A percentile compares a stretch with the other conserved stretches of the same genome.
Conservation (phyloP, 2,329 filamentous ascomycete genomes). For the Exophiala phaeomuriformis region DNA sequence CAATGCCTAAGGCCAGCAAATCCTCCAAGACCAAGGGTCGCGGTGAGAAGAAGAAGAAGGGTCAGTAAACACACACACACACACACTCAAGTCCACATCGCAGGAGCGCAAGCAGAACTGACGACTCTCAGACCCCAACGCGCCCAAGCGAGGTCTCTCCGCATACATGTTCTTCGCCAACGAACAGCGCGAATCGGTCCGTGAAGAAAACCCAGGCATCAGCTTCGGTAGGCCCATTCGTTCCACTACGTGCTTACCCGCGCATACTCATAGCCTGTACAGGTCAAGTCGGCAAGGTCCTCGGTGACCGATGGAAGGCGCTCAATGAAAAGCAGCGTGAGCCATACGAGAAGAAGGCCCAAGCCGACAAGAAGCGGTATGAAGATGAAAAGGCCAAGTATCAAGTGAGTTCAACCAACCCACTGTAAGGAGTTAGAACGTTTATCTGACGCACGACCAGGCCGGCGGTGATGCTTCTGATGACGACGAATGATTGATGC, state of each 20-base stretch:
- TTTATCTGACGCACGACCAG: not conserved
- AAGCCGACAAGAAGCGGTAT: conserved; percentile 96
- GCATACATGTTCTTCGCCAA: conserved; percentile 99
- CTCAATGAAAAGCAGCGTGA: conserved; percentile 84
- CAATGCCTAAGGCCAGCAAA: conserved; percentile 61
- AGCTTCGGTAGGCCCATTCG: conserved; percentile 64
- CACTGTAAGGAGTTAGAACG: not conserved
- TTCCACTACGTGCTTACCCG: too few relatives aligned
- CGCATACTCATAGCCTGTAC: not conserved
- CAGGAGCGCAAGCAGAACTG: not conserved
- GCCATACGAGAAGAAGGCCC: conserved; percentile 95
- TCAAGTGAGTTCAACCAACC: conserved; percentile 50
- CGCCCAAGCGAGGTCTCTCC: conserved; percentile 97
- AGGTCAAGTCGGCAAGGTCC: conserved; percentile 85
- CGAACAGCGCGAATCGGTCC: conserved; percentile 95
- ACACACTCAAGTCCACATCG: not conserved
- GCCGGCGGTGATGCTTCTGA: conserved; percentile 12
- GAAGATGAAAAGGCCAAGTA: conserved; percentile 96
- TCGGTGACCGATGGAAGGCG: conserved; percentile 98
- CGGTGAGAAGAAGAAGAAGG: conserved; percentile 66
- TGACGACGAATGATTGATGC: conserved; percentile 16
- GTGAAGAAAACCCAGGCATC: conserved; percentile 96
- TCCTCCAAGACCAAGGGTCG: conserved; percentile 53
- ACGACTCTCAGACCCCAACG: conserved; percentile 69
- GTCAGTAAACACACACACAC: conserved; percentile 37